Percentiles rank a stretch among this genome's conserved stretches.
These are phyloP conservation scores for Hyphodiscus hymeniophilus DNA, from an alignment of 495 filamentous ascomycete species.

Conservation along the genomic window DNA sequence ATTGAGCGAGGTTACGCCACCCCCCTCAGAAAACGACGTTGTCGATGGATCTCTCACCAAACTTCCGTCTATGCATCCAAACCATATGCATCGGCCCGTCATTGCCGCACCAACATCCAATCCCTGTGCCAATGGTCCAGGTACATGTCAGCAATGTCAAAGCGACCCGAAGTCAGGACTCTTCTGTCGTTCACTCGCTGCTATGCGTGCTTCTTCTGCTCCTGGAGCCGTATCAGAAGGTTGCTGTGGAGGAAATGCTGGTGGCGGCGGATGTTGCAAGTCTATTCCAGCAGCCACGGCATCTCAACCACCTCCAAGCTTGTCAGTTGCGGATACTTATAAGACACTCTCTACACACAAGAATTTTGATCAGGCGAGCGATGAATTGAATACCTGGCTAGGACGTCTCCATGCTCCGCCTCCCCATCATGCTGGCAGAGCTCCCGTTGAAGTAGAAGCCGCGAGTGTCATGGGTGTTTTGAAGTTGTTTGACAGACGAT, in stretches of 20 bases:
- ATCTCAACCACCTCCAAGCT: slow-evolving; percentile 25
- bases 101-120: slow-evolving; percentile 17
- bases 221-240: slow-evolving; percentile 30
- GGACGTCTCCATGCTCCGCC: slow-evolving; percentile 61
- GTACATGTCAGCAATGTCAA: slow-evolving; percentile 72
- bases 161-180: slow-evolving; percentile 70
- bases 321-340: slow-evolving; percentile 72
- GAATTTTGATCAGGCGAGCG: slow-evolving; percentile 66
- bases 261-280: slow-evolving; percentile 45
- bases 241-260: slow-evolving; percentile 43
- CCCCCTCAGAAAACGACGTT: slow-evolving; percentile 59
- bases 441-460: slow-evolving; percentile 73
- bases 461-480: slow-evolving; percentile 82
- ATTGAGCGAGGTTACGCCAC: slow-evolving; percentile 56
- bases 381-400: slow-evolving; percentile 68
- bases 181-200: slow-evolving; percentile 80
- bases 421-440: slow-evolving; percentile 31
- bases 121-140: slow-evolving; percentile 63
- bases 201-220: slow-evolving; percentile 43
- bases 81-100: slow-evolving; percentile 25
- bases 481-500: slow-evolving; percentile 73
- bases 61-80: slow-evolving; percentile 31
- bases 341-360: slow-evolving; percentile 74
- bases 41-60: slow-evolving; percentile 40
- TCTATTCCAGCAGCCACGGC: slow-evolving; percentile 8